Evolutionary conservation across 768 basidiomycete genomes (phyloP).

Genomic region (Termitomyces sp.): DNA sequence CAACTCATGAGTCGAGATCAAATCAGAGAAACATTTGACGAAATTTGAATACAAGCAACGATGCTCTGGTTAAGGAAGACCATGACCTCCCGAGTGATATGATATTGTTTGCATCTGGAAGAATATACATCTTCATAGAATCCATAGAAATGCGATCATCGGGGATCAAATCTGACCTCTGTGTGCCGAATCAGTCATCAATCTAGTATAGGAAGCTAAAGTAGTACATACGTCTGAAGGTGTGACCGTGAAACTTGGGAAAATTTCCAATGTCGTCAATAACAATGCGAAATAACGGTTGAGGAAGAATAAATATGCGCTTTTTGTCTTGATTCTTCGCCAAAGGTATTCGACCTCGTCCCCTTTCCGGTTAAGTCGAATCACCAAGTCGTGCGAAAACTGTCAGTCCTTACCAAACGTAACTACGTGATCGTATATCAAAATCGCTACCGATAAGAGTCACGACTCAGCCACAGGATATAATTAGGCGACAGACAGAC

Average conservation of each 20-base stretch:
- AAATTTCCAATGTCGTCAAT: not conserved
- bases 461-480: too few species aligned
- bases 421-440: too few species aligned
- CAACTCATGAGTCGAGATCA: not conserved
- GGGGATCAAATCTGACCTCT: not conserved
- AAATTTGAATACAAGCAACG: not conserved
- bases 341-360: slow-evolving; percentile 42
- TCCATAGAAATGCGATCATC: too few species aligned
- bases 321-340: slow-evolving; percentile 33
- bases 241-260: not conserved
- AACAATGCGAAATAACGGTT: slow-evolving; percentile 16
- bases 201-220: too few species aligned
- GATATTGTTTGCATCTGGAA: not conserved
- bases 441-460: too few species aligned
- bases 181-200: not conserved
- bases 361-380: slow-evolving; percentile 19
- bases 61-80: not conserved
- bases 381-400: not conserved
- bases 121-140: too few species aligned
- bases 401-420: too few species aligned
- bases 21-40: not conserved
- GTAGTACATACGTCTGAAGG: too few species aligned
- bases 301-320: slow-evolving; percentile 42
- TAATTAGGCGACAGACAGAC: too few species aligned
- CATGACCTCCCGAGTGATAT: too few species aligned